A percentile compares a stretch with the other conserved stretches of the same genome.
phyloP scores from a whole-genome alignment of 1,139 yeast genomes.

The Candida sojae region DNA sequence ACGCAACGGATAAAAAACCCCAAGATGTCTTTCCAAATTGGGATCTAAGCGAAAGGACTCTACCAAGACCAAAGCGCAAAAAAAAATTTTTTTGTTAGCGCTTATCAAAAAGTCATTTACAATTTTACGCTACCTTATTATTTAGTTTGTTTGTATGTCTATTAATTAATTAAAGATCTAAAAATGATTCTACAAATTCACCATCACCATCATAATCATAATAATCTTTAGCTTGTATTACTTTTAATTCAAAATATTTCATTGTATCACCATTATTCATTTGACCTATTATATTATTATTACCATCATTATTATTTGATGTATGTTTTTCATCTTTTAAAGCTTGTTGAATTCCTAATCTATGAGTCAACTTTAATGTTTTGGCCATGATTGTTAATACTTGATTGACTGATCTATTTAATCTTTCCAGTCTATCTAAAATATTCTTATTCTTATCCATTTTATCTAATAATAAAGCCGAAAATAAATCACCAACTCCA shows the following conservation, averaged over 20 bases:
- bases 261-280: slow-evolving; percentile 41
- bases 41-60: background rate
- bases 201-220: slow-evolving; percentile 29
- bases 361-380: slow-evolving; percentile 45
- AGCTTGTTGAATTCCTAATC: slow-evolving; percentile 19
- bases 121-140: too few relatives aligned
- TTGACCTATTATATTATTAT: slow-evolving; percentile 20
- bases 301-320: slow-evolving; percentile 8
- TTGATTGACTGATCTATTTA: slow-evolving; percentile 44
- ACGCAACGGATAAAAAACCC: background rate
- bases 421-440: slow-evolving; percentile 10
- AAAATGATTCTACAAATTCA: slow-evolving; percentile 15
- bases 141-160: background rate
- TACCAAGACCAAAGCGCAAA: background rate
- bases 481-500: slow-evolving; percentile 91
- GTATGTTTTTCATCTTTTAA: slow-evolving; percentile 11
- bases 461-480: slow-evolving; percentile 73
- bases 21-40: background rate
- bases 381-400: slow-evolving; percentile 51
- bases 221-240: slow-evolving; percentile 36
- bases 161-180: slow-evolving; percentile 13
- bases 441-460: slow-evolving; percentile 31
- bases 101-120: background rate
- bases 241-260: slow-evolving; percentile 43
- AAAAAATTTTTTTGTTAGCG: background rate